phyloP scores from a whole-genome alignment of 768 basidiomycete genomes.

The Termitomyces sp. region DNA sequence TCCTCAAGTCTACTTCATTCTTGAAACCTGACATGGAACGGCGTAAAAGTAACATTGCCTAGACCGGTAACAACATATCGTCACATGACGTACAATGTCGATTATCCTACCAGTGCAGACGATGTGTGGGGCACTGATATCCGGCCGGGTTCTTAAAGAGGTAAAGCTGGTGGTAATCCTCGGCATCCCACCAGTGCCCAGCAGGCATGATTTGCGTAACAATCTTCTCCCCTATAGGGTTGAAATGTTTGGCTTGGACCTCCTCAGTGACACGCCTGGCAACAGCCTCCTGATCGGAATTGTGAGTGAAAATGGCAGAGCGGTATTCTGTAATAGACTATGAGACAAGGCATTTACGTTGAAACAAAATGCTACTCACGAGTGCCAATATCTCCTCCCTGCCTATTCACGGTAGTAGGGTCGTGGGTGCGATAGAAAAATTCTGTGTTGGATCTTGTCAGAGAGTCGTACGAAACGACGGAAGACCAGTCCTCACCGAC shows the following conservation, averaged over 20 bases:
- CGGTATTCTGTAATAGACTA: conserved; percentile 73
- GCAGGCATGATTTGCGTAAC: conserved; percentile 71
- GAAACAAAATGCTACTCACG: conserved; percentile 42
- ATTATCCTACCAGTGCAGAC: conserved; percentile 65
- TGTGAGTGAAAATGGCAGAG: conserved; percentile 82
- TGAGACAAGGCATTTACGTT: neutral
- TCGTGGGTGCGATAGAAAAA: conserved; percentile 96
- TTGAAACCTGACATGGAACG: too few species aligned
- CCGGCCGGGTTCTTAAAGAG: conserved; percentile 80
- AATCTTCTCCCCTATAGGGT: conserved; percentile 65
- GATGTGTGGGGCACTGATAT: conserved; percentile 90
- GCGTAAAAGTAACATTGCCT: neutral
- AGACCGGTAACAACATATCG: neutral
- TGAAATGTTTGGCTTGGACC: conserved; percentile 80
- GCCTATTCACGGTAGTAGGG: conserved; percentile 76
- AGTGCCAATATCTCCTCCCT: conserved; percentile 72
- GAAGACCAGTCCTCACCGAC: conserved; percentile 45
- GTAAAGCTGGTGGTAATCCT: conserved; percentile 82
- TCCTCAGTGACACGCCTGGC: conserved; percentile 78
- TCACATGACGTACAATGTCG: neutral
- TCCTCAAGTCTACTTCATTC: neutral
- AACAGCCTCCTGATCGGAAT: conserved; percentile 61
- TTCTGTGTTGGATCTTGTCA: conserved; percentile 30
- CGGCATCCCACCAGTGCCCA: conserved; percentile 76
- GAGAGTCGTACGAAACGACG: neutral